Conservation (phyloP, 345 rosid species). For the Corymbia maculata region DNA sequence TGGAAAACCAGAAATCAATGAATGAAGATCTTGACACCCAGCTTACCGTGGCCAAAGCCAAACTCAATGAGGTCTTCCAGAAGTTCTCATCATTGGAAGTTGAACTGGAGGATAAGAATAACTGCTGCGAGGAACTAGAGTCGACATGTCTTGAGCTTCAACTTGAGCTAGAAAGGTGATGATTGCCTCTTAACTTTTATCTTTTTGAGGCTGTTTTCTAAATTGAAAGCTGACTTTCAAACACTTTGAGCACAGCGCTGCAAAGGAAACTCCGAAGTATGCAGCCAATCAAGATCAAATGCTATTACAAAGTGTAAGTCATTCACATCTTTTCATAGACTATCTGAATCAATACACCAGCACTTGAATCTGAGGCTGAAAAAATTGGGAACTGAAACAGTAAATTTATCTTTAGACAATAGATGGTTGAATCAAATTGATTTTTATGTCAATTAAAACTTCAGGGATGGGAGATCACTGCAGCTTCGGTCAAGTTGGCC, state of each 20-base stretch:
- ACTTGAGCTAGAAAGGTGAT: conserved; percentile 82
- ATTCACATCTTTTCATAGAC: neutral
- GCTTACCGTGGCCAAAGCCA: conserved; percentile 54
- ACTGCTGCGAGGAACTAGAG: conserved; percentile 82
- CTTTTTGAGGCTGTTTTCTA: neutral
- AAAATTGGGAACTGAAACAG: neutral
- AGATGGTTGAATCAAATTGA: neutral
- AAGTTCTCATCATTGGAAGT: conserved; percentile 72
- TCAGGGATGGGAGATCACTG: conserved; percentile 62
- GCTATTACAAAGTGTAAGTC: conserved; percentile 47
- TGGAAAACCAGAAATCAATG: conserved; percentile 57
- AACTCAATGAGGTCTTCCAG: conserved; percentile 60
- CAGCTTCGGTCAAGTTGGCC: conserved; percentile 72
- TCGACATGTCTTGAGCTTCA: conserved; percentile 88
- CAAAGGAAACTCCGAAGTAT: conserved; percentile 30
- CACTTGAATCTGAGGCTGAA: neutral
- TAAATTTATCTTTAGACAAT: neutral
- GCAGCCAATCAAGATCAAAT: conserved; percentile 20
- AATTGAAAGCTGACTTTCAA: neutral
- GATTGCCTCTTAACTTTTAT: neutral
- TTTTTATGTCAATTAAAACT: neutral
- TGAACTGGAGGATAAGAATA: conserved; percentile 71
- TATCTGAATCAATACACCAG: neutral
- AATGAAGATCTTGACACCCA: conserved; percentile 87
- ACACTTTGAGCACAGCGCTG: conserved; percentile 33